These are phyloP conservation scores for Taxawa tesnikishii DNA, from an alignment of 2,329 filamentous ascomycete genomes.

Conservation along the genomic window DNA sequence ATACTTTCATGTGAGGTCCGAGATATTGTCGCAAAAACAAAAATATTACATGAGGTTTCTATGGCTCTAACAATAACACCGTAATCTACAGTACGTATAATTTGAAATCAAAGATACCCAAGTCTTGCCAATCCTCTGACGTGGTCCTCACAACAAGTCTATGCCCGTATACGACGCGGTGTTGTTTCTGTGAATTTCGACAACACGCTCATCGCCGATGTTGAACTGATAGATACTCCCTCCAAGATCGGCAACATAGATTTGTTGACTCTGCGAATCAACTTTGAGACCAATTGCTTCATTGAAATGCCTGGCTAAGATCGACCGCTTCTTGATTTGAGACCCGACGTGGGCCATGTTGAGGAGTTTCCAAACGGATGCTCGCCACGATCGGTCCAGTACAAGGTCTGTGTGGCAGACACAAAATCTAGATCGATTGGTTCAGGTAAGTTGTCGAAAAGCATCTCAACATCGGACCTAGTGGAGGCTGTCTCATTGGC, in stretches of 20 bases:
- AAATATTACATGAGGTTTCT: too few species aligned
- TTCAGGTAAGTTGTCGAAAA: slow-evolving; percentile 38
- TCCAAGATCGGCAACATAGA: slow-evolving; percentile 30
- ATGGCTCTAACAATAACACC: too few species aligned
- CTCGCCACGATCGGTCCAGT: slow-evolving; percentile 52
- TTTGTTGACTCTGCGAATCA: slow-evolving; percentile 20
- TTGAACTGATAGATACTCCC: slow-evolving; percentile 13
- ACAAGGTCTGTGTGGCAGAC: slow-evolving; percentile 30
- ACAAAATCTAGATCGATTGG: slow-evolving; percentile 48
- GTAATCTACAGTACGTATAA: too few species aligned
- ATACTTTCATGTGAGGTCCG: too few species aligned
- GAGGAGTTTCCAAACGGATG: slow-evolving; percentile 39
- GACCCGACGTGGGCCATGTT: slow-evolving; percentile 19
- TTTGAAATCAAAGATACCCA: too few species aligned
- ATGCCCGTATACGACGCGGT: too few species aligned
- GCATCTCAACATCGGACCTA: slow-evolving; percentile 29
- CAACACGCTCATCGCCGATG: too few species aligned
- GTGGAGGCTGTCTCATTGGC: slow-evolving; percentile 19
- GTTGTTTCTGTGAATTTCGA: too few species aligned
- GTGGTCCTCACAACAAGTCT: too few species aligned
- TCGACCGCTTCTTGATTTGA: neutral
- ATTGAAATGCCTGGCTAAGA: slow-evolving; percentile 24
- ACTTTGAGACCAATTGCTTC: slow-evolving; percentile 37
- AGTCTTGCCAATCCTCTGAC: too few species aligned
- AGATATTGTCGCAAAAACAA: too few species aligned